These are phyloP conservation scores for Talaromyces atroroseus DNA, from an alignment of 2,329 filamentous ascomycete species.

Conservation along the genomic window DNA sequence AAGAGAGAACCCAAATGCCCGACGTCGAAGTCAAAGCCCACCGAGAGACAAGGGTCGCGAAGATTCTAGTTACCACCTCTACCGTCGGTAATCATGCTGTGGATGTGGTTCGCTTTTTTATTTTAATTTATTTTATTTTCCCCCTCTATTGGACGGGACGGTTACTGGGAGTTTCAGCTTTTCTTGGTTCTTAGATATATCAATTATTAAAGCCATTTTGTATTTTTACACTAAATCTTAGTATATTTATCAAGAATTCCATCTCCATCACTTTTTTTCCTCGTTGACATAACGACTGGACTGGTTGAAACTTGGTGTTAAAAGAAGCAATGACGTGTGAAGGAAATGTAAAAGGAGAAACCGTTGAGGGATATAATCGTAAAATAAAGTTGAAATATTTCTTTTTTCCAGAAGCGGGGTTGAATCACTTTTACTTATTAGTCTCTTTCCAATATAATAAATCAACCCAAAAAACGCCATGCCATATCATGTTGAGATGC, in stretches of 20 bases:
- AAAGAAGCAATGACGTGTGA: neutral
- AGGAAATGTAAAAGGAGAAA: neutral
- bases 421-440: conserved; percentile 8
- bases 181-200: conserved; percentile 5
- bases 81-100: conserved; percentile 19
- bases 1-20: conserved; percentile 25
- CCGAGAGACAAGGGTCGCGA: conserved; percentile 22
- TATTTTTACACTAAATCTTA: neutral
- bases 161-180: neutral
- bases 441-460: neutral
- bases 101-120: neutral
- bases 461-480: conserved; percentile 6
- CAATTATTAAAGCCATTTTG: neutral
- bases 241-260: neutral
- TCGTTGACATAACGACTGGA: neutral
- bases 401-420: conserved; percentile 4
- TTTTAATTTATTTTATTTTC: neutral
- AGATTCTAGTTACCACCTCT: conserved; percentile 18
- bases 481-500: conserved; percentile 8
- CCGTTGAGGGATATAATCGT: conserved; percentile 13
- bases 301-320: neutral
- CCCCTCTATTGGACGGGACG: neutral
- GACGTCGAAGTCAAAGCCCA: conserved; percentile 34
- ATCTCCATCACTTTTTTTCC: neutral
- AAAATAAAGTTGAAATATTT: neutral